Base-by-base conservation (phyloP, 495 filamentous ascomycete genomes). In the Parathielavia appendiculata region DNA sequence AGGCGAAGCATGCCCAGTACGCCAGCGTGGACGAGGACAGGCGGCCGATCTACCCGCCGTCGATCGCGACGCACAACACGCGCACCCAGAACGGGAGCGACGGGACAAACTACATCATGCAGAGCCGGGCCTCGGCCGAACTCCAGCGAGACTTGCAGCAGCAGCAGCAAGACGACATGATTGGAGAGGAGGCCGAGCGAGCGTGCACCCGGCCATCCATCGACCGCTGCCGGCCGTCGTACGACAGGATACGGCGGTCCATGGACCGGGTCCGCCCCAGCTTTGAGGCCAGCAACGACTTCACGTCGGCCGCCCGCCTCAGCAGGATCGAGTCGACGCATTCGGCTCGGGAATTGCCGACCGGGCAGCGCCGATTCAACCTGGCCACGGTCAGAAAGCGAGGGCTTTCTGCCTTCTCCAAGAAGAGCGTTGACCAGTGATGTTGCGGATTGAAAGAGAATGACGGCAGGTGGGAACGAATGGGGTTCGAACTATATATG, bases 61-160 rank as follows among this genome's bases (percentile, higher is more conserved):
- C 92, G 17, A 81, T 84, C 51, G 88, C 86, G 54, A 90, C 91
- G 19, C 86, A 91, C 66, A 90, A 92, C 63, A 81, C 86, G 54
- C 87, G 86, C 56, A 92, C 88, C 65, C 89, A 93, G 62, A 96
- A 90, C 63, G 90, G 90, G 55, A 96, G 91, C 73, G 91, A 96
- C 72, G 91, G 91, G 32, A 96, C 92, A 14, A 92, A 91, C 56
- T 95, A 93, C 67, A 95, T 90, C 13, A 81, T 67, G 62, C 67
- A 84, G 41, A 81, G 84, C 71, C 83, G 81, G 62, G 71, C 78
- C 54, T 83, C 76, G 44, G 44, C 51, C 36, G 57, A 59, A 17
- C 44, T 54, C 41, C 47, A 41, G 47, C 19, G 4, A 35, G 46
- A 50, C 36, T 34, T 32, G 32, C 43, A 41, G 34, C 23, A 56